Evolutionary conservation across 2,329 filamentous ascomycete genomes (phyloP).

Genomic region (Blastomyces silverae): DNA sequence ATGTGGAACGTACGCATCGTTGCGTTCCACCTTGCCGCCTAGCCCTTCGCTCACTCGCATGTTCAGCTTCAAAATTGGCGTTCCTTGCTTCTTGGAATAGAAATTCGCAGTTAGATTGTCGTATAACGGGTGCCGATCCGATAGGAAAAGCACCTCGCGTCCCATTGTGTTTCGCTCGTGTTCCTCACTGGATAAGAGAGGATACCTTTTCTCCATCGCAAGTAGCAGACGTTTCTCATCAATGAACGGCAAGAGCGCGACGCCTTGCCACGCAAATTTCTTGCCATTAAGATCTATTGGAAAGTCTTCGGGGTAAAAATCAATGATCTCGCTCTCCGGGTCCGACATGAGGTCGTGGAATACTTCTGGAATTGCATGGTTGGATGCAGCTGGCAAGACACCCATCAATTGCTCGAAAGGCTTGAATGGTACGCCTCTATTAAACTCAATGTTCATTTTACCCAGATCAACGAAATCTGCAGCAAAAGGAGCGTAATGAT

Average conservation of each 20-base stretch:
- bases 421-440: slow-evolving; percentile 75
- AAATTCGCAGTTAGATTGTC: slow-evolving; percentile 76
- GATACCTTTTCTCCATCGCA: slow-evolving; percentile 78
- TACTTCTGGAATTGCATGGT: slow-evolving; percentile 77
- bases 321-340: slow-evolving; percentile 81
- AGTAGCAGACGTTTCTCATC: slow-evolving; percentile 78
- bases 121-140: slow-evolving; percentile 77
- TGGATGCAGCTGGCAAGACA: slow-evolving; percentile 86
- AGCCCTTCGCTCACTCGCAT: slow-evolving; percentile 69
- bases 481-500: slow-evolving; percentile 96
- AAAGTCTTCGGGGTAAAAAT: slow-evolving; percentile 96
- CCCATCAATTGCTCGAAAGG: slow-evolving; percentile 99
- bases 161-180: slow-evolving; percentile 70
- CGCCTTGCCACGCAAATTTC: slow-evolving; percentile 97
- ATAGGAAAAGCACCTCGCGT: slow-evolving; percentile 74
- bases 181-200: slow-evolving; percentile 69
- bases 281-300: slow-evolving; percentile 92
- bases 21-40: slow-evolving; percentile 72
- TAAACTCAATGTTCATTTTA: slow-evolving; percentile 72
- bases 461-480: slow-evolving; percentile 83
- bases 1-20: slow-evolving; percentile 77
- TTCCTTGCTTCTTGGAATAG: slow-evolving; percentile 79
- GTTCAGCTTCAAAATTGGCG: slow-evolving; percentile 63
- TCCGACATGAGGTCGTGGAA: slow-evolving; percentile 91
- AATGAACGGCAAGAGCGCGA: slow-evolving; percentile 90